Percentiles rank a stretch among this genome's conserved stretches.
phyloP scores from a whole-genome alignment of 371 early-diverging fungal species.

The Mortierella sp. region DNA sequence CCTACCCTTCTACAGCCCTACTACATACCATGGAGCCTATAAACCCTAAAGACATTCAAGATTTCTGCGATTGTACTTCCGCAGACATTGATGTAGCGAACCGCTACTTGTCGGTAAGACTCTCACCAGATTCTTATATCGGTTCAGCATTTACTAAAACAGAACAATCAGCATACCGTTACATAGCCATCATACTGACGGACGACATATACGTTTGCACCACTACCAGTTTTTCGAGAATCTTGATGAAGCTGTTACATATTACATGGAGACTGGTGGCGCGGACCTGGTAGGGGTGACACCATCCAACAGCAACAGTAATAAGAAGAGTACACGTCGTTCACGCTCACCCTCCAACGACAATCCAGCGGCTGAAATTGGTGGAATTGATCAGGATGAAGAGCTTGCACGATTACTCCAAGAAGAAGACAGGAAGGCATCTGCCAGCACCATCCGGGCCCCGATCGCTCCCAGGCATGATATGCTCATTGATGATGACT shows the following conservation, averaged over 20 bases:
- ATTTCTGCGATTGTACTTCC: conserved; percentile 72
- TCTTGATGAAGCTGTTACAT: conserved; percentile 70
- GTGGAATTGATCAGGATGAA: conserved; percentile 57
- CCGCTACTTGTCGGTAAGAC: conserved; percentile 64
- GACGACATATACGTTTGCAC: too few species aligned
- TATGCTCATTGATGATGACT: conserved; percentile 70
- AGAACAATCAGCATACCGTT: too few species aligned
- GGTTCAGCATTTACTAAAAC: too few species aligned
- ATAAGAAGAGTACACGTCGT: conserved; percentile 12
- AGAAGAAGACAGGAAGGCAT: conserved; percentile 52
- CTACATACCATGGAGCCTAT: conserved; percentile 18
- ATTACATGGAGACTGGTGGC: conserved; percentile 74
- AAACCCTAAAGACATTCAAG: conserved; percentile 54
- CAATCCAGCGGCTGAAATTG: conserved; percentile 13
- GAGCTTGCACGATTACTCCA: conserved; percentile 65
- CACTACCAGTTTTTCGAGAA: conserved; percentile 56
- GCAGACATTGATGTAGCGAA: conserved; percentile 69
- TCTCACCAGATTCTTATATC: too few species aligned
- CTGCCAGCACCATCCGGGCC: conserved; percentile 67
- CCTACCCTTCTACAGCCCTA: background rate
- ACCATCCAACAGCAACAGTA: conserved; percentile 10
- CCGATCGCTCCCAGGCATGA: conserved; percentile 83
- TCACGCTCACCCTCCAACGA: conserved; percentile 37
- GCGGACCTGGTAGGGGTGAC: conserved; percentile 52
- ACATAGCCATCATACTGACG: too few species aligned